These are phyloP conservation scores for Desmodesmus armatus DNA, from an alignment of 139 green algal genomes.

Conservation along the genomic window DNA sequence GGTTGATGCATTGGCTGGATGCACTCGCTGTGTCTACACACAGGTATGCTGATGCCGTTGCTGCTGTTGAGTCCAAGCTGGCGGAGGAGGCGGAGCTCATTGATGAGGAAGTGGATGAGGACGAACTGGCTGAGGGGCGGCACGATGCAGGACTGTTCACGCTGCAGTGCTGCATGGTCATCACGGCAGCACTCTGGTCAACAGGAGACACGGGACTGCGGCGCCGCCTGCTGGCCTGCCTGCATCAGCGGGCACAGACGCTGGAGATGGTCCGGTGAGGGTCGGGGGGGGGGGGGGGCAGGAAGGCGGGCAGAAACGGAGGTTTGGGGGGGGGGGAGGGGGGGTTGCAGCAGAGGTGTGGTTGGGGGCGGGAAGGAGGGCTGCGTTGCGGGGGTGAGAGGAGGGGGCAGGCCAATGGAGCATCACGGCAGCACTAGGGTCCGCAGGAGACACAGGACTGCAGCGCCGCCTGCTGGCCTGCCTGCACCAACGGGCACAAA, in stretches of 20 bases:
- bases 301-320: no score
- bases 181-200: slow-evolving; percentile 82
- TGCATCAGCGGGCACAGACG: slow-evolving; percentile 82
- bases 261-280: slow-evolving; percentile 67
- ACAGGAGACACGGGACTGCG: slow-evolving; percentile 75
- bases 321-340: no score
- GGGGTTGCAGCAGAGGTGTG: no score
- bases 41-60: slow-evolving; percentile 69
- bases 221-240: slow-evolving; percentile 74
- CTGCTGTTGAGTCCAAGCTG: slow-evolving; percentile 45
- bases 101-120: slow-evolving; percentile 66
- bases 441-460: slow-evolving; percentile 72
- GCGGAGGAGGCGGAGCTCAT: slow-evolving; percentile 35
- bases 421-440: slow-evolving; percentile 82
- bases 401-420: no score
- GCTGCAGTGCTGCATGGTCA: slow-evolving; percentile 75
- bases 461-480: slow-evolving; percentile 76
- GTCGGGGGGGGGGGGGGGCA: no score
- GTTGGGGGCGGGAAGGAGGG: no score
- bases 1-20: no score
- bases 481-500: slow-evolving; percentile 81
- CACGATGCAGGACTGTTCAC: slow-evolving; percentile 88
- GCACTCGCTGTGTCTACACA: neutral
- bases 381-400: no score
- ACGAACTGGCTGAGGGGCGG: slow-evolving; percentile 63